These are phyloP conservation scores for Xylogone sp. DNA, from an alignment of 2,329 filamentous ascomycete genomes.

Conservation along the genomic window DNA sequence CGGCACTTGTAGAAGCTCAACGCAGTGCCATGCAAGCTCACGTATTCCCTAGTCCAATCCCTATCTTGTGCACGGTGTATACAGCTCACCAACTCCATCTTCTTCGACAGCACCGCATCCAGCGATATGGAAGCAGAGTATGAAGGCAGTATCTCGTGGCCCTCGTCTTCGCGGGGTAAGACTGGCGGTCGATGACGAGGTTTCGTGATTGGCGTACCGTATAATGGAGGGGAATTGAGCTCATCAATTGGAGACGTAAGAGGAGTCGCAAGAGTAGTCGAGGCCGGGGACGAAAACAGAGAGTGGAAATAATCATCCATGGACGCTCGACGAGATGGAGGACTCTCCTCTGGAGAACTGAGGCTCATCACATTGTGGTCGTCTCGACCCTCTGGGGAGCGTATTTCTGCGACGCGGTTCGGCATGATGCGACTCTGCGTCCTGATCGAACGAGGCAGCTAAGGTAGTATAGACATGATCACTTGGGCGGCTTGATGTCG, in stretches of 20 bases:
- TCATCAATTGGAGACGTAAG: slow-evolving; percentile 1
- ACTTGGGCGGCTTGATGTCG: not conserved
- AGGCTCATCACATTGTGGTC: not conserved
- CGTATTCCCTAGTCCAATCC: slow-evolving; percentile 61
- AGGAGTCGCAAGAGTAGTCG: not conserved
- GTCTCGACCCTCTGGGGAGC: not conserved
- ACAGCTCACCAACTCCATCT: slow-evolving; percentile 63
- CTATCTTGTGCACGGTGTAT: slow-evolving; percentile 59
- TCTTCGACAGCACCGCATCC: slow-evolving; percentile 56
- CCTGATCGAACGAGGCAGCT: not conserved
- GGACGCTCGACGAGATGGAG: not conserved
- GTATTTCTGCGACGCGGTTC: not conserved
- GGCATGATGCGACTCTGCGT: not conserved
- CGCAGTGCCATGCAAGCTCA: slow-evolving; percentile 64
- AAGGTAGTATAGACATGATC: not conserved
- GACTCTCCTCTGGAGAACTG: not conserved
- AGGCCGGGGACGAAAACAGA: not conserved
- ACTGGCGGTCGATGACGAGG: slow-evolving; percentile 19
- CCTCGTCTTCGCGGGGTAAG: slow-evolving; percentile 32
- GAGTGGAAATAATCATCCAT: not conserved
- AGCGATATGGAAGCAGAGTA: slow-evolving; percentile 55
- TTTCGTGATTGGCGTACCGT: slow-evolving; percentile 8
- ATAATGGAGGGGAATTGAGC: slow-evolving; percentile 15
- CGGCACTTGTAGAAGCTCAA: slow-evolving; percentile 63
- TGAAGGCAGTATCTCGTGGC: slow-evolving; percentile 45